Evolutionary conservation across 371 early-diverging fungal genomes (phyloP).

Genomic region (Mucor sp.): DNA sequence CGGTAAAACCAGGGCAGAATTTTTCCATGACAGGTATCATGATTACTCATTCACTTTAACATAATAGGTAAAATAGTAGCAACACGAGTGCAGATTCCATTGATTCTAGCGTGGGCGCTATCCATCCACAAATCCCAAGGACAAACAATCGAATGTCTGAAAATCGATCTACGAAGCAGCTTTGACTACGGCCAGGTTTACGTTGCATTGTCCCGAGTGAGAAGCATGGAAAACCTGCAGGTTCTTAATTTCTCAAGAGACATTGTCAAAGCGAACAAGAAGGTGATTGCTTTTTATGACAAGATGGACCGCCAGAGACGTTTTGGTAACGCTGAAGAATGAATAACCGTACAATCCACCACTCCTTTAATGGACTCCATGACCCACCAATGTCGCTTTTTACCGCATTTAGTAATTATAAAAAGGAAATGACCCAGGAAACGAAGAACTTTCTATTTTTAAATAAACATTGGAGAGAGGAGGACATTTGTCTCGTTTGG

Average conservation of each 20-base stretch:
- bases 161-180: slow-evolving; percentile 76
- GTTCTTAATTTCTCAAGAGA: slow-evolving; percentile 69
- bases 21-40: neutral
- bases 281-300: slow-evolving; percentile 66
- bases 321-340: too few species aligned
- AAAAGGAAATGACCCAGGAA: neutral
- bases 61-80: neutral
- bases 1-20: neutral
- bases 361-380: too few species aligned
- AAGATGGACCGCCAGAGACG: neutral
- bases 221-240: slow-evolving; percentile 65
- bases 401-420: neutral
- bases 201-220: slow-evolving; percentile 88
- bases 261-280: slow-evolving; percentile 41
- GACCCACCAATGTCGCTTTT: neutral
- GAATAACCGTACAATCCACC: too few species aligned
- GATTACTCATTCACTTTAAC: neutral
- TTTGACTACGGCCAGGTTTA: slow-evolving; percentile 95
- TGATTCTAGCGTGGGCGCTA: slow-evolving; percentile 71
- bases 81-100: slow-evolving; percentile 62
- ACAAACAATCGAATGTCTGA: slow-evolving; percentile 84
- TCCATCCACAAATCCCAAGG: slow-evolving; percentile 95
- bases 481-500: neutral
- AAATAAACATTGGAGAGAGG: neutral
- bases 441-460: neutral